phyloP scores from a whole-genome alignment of 345 rosid species.

The Eutrema heterophyllum region DNA sequence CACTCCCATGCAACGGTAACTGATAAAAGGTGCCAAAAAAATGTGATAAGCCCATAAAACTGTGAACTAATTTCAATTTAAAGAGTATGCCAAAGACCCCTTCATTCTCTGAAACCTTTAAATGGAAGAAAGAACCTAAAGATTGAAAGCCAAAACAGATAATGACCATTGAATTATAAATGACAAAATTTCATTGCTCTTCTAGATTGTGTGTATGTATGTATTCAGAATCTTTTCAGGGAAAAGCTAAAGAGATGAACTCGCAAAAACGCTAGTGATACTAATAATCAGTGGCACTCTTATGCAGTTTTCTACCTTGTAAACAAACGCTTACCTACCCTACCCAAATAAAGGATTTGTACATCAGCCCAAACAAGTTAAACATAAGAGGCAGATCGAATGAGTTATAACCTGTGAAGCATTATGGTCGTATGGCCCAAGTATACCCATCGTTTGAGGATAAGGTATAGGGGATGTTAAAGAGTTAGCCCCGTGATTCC shows the following conservation, averaged over 20 bases:
- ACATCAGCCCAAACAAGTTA: not conserved
- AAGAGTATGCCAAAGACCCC: not conserved
- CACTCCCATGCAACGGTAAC: slow-evolving; percentile 41
- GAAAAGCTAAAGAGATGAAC: not conserved
- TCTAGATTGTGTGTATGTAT: not conserved
- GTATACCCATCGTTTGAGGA: slow-evolving; percentile 66
- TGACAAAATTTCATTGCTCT: not conserved
- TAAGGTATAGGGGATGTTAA: slow-evolving; percentile 40
- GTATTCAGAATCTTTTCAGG: not conserved
- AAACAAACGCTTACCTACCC: not conserved
- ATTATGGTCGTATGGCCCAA: slow-evolving; percentile 66
- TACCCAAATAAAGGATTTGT: not conserved
- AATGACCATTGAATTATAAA: not conserved
- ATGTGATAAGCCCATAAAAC: not conserved
- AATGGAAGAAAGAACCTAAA: not conserved
- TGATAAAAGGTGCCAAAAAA: slow-evolving; percentile 19
- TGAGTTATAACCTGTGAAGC: slow-evolving; percentile 45
- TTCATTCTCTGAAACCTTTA: not conserved
- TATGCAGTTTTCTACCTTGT: not conserved
- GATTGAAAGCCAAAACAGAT: not conserved
- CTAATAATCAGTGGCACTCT: not conserved
- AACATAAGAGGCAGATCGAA: not conserved
- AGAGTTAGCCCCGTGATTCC: slow-evolving; percentile 37
- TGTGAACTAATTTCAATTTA: not conserved
- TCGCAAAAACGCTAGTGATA: not conserved